Base-by-base conservation (phyloP, 2,329 filamentous ascomycete species). In the Metarhizium rileyi region DNA sequence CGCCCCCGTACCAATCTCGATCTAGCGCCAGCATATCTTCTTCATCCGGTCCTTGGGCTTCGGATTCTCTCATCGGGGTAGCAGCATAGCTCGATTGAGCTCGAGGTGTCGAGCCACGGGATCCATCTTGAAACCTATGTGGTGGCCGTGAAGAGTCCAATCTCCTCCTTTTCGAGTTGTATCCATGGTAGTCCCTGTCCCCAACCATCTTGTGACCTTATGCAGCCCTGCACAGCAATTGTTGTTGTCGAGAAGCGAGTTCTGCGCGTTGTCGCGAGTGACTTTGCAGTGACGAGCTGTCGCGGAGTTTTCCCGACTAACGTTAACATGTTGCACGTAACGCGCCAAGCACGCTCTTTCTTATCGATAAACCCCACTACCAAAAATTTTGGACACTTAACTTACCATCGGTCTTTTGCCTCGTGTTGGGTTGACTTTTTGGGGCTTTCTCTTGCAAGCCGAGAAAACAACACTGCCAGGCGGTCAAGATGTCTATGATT, bases 1-100 rank as follows among this genome's bases (percentile, higher is more conserved):
- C 90, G 44, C 87, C 87, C 22, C 81, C 83, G 61, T 96, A 96
- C 90, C 90, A 96, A 66, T 95, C 90, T 53, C 90, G 81, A 63
- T 96, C 90, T 49, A 95, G 73, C 9, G 83, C 87, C 54, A 78
- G 78, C 18, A 81, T 78, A 55, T 94, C 87, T 53, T 87, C 80
- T 36, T 84, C 77, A 30, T 77, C 74, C 14, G 80, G 75, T 59
- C 86, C 82, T 0, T 80, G 76, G 3, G 75, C 77, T 44, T 86
- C 59, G 35, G 52, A 50, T 14, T 67, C 58, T 50, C 60, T 62
- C 41, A 53, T 56, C 42, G 62, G 64, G 48, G 82, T 69, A 23
- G 63, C 60, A 56, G 52, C 72, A 74, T 68, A 65, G 48, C 57
- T 63, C 49, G 66, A 66, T 56, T 64, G 63, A 14, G 56, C 59